A percentile compares a stretch with the other conserved stretches of the same genome.
Conservation (phyloP, 2,329 filamentous ascomycete genomes). For the Trichophyton simii region DNA sequence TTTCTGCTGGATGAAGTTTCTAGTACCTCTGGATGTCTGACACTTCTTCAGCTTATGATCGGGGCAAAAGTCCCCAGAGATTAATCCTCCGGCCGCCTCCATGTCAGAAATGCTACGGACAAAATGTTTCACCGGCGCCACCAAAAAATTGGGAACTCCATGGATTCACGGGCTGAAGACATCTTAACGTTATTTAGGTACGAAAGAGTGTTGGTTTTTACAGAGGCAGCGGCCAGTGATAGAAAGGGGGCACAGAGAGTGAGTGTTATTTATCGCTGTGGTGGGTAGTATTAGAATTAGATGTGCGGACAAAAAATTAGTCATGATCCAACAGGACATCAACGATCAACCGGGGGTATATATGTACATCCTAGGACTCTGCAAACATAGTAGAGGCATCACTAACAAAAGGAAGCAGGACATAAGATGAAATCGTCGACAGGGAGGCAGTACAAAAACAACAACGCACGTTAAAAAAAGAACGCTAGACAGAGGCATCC, state of each 20-base stretch:
- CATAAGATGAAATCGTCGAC: not conserved
- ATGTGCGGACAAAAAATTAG: not conserved
- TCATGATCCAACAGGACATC: not conserved
- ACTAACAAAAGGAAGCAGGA: not conserved
- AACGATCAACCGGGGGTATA: not conserved
- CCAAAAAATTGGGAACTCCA: not conserved
- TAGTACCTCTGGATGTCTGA: not conserved
- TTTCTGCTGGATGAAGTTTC: not conserved
- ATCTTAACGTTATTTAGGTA: not conserved
- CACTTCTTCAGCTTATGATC: not conserved
- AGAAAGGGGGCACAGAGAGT: not conserved
- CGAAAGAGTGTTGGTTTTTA: not conserved
- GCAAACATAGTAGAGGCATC: not conserved
- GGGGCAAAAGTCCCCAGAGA: not conserved
- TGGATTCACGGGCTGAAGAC: not conserved
- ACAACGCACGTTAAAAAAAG: not conserved
- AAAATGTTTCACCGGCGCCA: not conserved
- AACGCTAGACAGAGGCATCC: constrained; percentile 1
- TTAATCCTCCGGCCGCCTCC: not conserved
- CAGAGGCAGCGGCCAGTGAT: not conserved
- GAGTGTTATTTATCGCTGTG: not conserved
- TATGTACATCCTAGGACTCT: constrained; percentile 3
- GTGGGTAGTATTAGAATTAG: not conserved
- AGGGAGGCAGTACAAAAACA: too few relatives aligned
- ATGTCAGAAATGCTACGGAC: not conserved